Percentiles rank a stretch among this genome's conserved stretches.
These are phyloP conservation scores for Hypoxylon sp. DNA, from an alignment of 2,329 filamentous ascomycete genomes.

Conservation along the genomic window DNA sequence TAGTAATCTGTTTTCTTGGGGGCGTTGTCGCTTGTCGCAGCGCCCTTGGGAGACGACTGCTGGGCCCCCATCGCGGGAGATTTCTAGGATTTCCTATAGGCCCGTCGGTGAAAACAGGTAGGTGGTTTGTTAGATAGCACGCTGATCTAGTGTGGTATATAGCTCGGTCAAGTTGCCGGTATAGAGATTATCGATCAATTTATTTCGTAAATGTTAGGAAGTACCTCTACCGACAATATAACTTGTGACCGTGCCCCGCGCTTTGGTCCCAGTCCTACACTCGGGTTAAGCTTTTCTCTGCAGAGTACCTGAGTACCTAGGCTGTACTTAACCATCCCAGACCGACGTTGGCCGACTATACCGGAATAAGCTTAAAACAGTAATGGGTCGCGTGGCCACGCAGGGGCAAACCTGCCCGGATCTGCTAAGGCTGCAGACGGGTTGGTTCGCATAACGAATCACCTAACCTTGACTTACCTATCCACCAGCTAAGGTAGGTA, in stretches of 20 bases:
- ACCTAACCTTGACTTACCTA: neutral
- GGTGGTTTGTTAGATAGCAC: neutral
- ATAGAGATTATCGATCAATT: neutral
- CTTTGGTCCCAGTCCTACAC: neutral
- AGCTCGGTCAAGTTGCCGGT: neutral
- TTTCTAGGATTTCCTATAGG: slow-evolving; percentile 44
- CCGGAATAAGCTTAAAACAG: slow-evolving; percentile 7
- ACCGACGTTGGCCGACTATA: neutral
- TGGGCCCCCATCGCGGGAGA: slow-evolving; percentile 66
- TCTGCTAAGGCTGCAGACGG: slow-evolving; percentile 39
- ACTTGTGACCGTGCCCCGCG: neutral
- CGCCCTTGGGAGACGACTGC: slow-evolving; percentile 64
- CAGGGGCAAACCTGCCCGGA: slow-evolving; percentile 28
- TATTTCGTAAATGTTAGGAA: neutral
- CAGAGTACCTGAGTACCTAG: neutral
- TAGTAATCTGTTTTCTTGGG: slow-evolving; percentile 83
- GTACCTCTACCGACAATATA: neutral
- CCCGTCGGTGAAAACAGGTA: neutral
- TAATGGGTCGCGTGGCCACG: slow-evolving; percentile 28
- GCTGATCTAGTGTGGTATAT: neutral
- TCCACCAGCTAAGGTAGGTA: neutral
- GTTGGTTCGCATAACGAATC: slow-evolving; percentile 13
- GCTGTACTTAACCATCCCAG: neutral
- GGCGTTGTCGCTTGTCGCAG: slow-evolving; percentile 49
- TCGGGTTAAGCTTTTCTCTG: neutral